Percentiles rank a stretch among this genome's conserved stretches.
These are phyloP conservation scores for Pythium folliculosum DNA, from an alignment of 352 stramenopile species.

Conservation along the genomic window DNA sequence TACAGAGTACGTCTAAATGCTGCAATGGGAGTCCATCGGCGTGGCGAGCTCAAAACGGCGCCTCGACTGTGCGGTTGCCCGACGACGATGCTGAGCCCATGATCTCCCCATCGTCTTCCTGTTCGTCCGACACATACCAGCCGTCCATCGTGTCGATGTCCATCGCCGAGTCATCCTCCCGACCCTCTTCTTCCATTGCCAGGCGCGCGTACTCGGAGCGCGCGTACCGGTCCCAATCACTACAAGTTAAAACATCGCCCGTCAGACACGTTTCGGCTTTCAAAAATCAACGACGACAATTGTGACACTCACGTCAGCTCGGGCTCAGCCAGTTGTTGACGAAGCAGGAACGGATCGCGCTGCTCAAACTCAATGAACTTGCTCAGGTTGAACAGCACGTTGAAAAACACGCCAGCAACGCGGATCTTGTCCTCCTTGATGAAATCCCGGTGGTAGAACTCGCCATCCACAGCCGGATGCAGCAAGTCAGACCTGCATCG, in stretches of 20 bases:
- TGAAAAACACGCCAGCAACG: slow-evolving; percentile 97
- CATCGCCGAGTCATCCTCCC: slow-evolving; percentile 88
- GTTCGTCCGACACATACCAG: slow-evolving; percentile 86
- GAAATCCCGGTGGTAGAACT: slow-evolving; percentile 82
- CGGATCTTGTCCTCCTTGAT: slow-evolving; percentile 87
- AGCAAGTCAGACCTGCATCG: slow-evolving; percentile 65
- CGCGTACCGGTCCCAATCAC: slow-evolving; percentile 98
- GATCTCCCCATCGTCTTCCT: slow-evolving; percentile 70
- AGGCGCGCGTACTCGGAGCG: slow-evolving; percentile 96
- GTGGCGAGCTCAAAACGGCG: slow-evolving; percentile 47
- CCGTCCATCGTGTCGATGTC: slow-evolving; percentile 90
- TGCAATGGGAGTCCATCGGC: background rate
- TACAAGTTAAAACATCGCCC: slow-evolving; percentile 21
- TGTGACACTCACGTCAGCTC: slow-evolving; percentile 67
- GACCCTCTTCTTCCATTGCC: slow-evolving; percentile 96
- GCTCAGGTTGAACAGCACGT: slow-evolving; percentile 99
- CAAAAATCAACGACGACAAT: background rate
- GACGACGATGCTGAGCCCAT: slow-evolving; percentile 27
- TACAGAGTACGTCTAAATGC: slow-evolving; percentile 22
- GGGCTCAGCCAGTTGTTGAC: slow-evolving; percentile 90
- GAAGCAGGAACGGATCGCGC: slow-evolving; percentile 96
- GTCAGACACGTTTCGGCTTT: background rate
- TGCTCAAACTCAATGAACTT: slow-evolving; percentile 99
- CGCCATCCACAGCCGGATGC: slow-evolving; percentile 72
- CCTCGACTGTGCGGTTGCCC: slow-evolving; percentile 65